Evolutionary conservation across 306 rosid genomes (phyloP), one percentile per base, ranked within the genome.

Genomic region (Echinosophora koreensis): DNA sequence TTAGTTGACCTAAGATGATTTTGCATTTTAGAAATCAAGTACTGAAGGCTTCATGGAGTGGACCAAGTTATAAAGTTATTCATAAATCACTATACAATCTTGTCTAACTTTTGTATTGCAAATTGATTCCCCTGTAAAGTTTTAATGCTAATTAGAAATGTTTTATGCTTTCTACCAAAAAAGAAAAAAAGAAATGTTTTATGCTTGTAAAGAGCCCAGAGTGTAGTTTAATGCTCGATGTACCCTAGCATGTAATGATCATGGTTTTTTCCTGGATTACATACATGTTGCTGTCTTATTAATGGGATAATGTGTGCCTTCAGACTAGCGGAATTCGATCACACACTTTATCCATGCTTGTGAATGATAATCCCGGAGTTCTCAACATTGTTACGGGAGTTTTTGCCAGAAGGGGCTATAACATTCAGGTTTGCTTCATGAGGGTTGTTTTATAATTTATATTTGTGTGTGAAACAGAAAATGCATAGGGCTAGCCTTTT

Each of bases 391-490:
- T 92, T 64, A 92, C 97, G 0, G 97, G 97, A 30, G 93, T 92
- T 85, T 92, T 92, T 78, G 85, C 97, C 69, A 83, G 97, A 72
- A 90, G 97, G 80, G 97, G 96, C 51, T 92, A 92, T 76, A 92
- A 92, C 83, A 88, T 92, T 88, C 97, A 92, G 97, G 97, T 90
- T 70, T 74, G 57, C 58, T 64, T 70, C 52, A 4, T 57, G 62
- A 10, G 58, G 8, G 28, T 65, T 58, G 22, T 22, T 42, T 67
- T 61, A 46, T 11, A 27, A 27, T 71, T 79, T 18, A 42, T 39
- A 65, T 65, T 46, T 69, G 61, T 65, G 34, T 65, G 65, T 55
- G 66, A 58, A 50, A 47, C 58, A 42, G 46, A 64, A n/a, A 54
- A 18, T 27, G 27, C 47, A 4, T 47, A 59, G 49, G 47, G 66